Evolutionary conservation across 2,329 filamentous ascomycete species (phyloP), one percentile per base, ranked within the genome.

Genomic region (Pseudopithomyces maydicus): DNA sequence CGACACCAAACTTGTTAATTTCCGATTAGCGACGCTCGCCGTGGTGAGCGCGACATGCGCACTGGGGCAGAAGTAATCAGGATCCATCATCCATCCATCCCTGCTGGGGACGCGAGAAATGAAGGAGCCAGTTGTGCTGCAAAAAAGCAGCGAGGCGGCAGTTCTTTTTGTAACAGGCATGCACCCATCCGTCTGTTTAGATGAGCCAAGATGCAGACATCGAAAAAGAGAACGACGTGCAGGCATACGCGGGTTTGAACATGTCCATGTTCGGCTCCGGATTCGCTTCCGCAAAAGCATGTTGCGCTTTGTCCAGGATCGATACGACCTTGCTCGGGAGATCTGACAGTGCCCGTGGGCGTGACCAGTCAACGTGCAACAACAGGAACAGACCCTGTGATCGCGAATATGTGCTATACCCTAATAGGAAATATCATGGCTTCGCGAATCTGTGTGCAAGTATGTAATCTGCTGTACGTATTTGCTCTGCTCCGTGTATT

Each of bases 241-340:
- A 58, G 57, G 42, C 20, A 46, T 35, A 26, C 54, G 41, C 45
- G 43, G 56, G 23, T 52, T 66, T 65, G 63, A 29, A 55, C 52
- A 47, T 44, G 52, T 58, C 39, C 63, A 65, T 61, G 55, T 47
- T 50, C 64, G 65, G 67, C 62, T 62, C 45, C 58, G 60, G 62
- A 48, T 64, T 54, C 60, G 62, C 63, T 68, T 69, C 67, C 65
- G 67, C 69, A 70, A 68, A 71, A 71, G 66, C 65, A 72, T 58
- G 53, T 59, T 58, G 54, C 55, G 12, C 50, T 56, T 50, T 55
- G 26, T 38, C 23, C 22, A 47, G 35, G 43, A 20, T 45, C 41
- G 54, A 52, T 48, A 51, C 54, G 43, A n/a, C n/a, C n/a, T n/a
- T n/a, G n/a, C n/a, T n/a, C n/a, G n/a, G n/a, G n/a, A 52, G 48